A percentile compares a stretch with the other conserved stretches of the same genome.
Conservation (phyloP, 768 basidiomycete genomes). For the Pholiota molesta region DNA sequence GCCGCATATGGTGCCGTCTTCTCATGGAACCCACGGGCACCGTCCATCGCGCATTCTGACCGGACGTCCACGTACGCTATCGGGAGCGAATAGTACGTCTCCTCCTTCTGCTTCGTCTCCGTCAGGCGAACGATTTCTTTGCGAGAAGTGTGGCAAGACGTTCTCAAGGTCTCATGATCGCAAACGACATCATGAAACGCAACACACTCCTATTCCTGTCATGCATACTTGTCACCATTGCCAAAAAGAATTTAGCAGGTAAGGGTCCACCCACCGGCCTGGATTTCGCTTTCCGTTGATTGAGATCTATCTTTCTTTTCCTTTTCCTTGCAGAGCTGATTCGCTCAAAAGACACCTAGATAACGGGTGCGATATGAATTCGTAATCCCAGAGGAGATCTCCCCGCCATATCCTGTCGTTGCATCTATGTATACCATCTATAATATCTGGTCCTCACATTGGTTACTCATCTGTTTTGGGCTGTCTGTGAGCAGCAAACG, state of each 20-base stretch:
- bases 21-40: slow-evolving; percentile 30
- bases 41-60: slow-evolving; percentile 42
- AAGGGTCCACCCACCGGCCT: slow-evolving; percentile 26
- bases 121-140: slow-evolving; percentile 66
- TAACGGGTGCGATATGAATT: slow-evolving; percentile 73
- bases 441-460: background rate
- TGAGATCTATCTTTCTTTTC: slow-evolving; percentile 12
- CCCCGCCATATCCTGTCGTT: background rate
- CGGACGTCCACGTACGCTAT: slow-evolving; percentile 41
- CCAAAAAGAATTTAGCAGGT: slow-evolving; percentile 78
- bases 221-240: slow-evolving; percentile 75
- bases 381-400: slow-evolving; percentile 17
- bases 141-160: slow-evolving; percentile 76
- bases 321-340: slow-evolving; percentile 44
- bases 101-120: slow-evolving; percentile 41
- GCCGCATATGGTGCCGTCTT: slow-evolving; percentile 32
- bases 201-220: slow-evolving; percentile 65
- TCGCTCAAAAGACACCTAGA: slow-evolving; percentile 83
- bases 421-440: slow-evolving; percentile 5
- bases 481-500: background rate
- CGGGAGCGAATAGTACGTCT: slow-evolving; percentile 34
- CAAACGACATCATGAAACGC: slow-evolving; percentile 80
- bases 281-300: slow-evolving; percentile 12
- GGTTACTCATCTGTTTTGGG: background rate
- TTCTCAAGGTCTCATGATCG: slow-evolving; percentile 83